Evolutionary conservation across 208 protist species (phyloP).

Genomic region (Willaertia magna): DNA sequence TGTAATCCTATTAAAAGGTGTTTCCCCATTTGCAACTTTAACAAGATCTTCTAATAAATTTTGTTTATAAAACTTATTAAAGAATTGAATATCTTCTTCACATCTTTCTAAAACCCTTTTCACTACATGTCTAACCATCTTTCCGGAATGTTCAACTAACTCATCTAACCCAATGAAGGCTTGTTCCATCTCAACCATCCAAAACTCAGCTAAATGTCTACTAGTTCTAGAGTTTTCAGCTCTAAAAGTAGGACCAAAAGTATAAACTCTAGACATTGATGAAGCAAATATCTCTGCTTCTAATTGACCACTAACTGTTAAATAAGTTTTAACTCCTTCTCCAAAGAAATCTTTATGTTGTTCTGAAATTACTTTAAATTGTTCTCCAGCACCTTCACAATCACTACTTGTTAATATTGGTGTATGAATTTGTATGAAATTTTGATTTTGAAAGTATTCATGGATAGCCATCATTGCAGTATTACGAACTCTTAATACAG

Average conservation of each 20-base stretch:
- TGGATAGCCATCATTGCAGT: constrained; percentile 34
- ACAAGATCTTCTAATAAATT: background rate
- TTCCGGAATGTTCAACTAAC: constrained; percentile 76
- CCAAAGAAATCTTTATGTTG: constrained; percentile 72
- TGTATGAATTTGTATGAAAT: constrained; percentile 53
- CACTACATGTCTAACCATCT: constrained; percentile 53
- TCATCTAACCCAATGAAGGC: constrained; percentile 90
- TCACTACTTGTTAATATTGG: constrained; percentile 60
- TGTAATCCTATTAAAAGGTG: constrained; percentile 69
- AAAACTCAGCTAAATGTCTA: constrained; percentile 94
- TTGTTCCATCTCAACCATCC: constrained; percentile 92
- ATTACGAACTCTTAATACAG: constrained; percentile 45
- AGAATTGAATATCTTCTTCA: constrained; percentile 38
- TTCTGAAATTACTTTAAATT: constrained; percentile 41
- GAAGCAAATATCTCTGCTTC: constrained; percentile 92
- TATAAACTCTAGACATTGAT: constrained; percentile 89
- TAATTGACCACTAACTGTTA: constrained; percentile 98
- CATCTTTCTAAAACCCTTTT: background rate
- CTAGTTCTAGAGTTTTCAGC: constrained; percentile 94
- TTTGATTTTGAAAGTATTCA: constrained; percentile 33
- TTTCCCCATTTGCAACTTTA: constrained; percentile 27
- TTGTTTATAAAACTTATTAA: constrained; percentile 52
- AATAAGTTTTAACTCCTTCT: constrained; percentile 70
- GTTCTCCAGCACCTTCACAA: constrained; percentile 71
- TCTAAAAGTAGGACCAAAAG: constrained; percentile 85